Base-by-base conservation (phyloP, 2,329 filamentous ascomycete genomes). In the Allantophomopsis cytisporea region DNA sequence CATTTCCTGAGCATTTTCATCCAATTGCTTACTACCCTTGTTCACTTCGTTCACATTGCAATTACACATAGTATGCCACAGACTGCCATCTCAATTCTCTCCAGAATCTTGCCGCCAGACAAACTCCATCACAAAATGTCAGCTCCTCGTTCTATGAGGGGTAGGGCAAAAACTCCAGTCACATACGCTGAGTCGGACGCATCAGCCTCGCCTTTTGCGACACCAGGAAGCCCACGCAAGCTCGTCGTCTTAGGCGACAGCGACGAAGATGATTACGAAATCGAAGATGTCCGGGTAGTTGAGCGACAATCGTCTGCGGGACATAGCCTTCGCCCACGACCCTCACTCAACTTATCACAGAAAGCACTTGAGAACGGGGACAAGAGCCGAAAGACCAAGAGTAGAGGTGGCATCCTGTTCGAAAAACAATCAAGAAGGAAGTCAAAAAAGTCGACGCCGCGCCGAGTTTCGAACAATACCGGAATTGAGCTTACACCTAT, bases 101-200 rank as follows among this genome's bases (percentile, higher is more conserved):
- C 49, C 2, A 46, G 50, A 34, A 54, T 52, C 32, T 41, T 50
- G 5, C 50, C 53, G 12, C 47, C 46, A 14, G 43, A 42, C 7
- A 41, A 42, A n/a, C 43, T 47, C 2, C 35, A 45, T 12, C 53
- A 55, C 40, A 55, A 55, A 41, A 53, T 50, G 42, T 34, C 31
- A 6, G 16, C n/a, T 7, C 7, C 31, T 8, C 31, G 23, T 10
- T 28, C 23, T 28, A 6, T 28, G 23, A 28, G 23, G 23, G 23
- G 11, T 5, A 23, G 36, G 33, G 31, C 28, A 13, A 38, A 31
- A 28, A 33, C 35, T 23, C 41, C 39, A 15, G 14, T 38, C 10
- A 39, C 41, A 8, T 46, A 45, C 35, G 39, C 45, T 18, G 41
- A 43, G 8, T 39, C 43, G 12, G 36, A 41, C 2, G 31, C 18